phyloP scores from a whole-genome alignment of 441 rosid species.

The Hypseocharis bilobata region DNA sequence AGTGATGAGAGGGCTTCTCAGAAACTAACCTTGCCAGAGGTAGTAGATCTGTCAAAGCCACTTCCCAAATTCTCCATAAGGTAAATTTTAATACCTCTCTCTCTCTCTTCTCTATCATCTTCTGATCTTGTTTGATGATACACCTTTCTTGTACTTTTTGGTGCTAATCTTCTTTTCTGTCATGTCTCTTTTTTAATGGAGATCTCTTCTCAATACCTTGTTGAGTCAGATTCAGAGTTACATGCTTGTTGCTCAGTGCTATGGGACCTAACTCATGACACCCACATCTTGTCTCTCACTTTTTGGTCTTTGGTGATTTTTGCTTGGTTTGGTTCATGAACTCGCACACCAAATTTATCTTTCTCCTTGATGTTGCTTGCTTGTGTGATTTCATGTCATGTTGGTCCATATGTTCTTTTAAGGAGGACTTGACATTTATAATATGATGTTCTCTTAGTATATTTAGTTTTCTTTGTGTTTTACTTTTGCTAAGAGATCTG shows the following conservation, averaged over 20 bases:
- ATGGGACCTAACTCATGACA: constrained; percentile 27
- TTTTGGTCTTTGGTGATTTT: constrained; percentile 18
- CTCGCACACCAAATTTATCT: constrained; percentile 7
- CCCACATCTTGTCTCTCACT: constrained; percentile 26
- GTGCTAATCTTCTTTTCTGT: constrained; percentile 10
- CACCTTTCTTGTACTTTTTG: neutral
- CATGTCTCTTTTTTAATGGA: constrained; percentile 19
- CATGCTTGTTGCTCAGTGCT: constrained; percentile 29
- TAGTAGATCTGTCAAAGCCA: constrained; percentile 47
- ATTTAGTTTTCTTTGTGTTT: constrained; percentile 17
- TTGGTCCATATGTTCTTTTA: constrained; percentile 22
- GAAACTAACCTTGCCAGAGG: constrained; percentile 34
- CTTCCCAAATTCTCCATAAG: constrained; percentile 78
- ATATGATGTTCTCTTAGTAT: constrained; percentile 19
- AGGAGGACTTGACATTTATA: constrained; percentile 21
- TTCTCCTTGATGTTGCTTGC: no score
- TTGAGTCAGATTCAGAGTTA: constrained; percentile 45
- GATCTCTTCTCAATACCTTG: constrained; percentile 6
- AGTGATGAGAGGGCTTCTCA: constrained; percentile 44
- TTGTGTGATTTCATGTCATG: constrained; percentile 36
- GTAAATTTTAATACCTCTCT: constrained; percentile 28
- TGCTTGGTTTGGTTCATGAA: constrained; percentile 10
- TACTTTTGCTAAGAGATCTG: constrained; percentile 15
- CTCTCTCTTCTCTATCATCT: constrained; percentile 5
- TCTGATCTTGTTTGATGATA: constrained; percentile 2